Conservation (phyloP, 805 yeast species). For the Metahyphopichia silvanorum region DNA sequence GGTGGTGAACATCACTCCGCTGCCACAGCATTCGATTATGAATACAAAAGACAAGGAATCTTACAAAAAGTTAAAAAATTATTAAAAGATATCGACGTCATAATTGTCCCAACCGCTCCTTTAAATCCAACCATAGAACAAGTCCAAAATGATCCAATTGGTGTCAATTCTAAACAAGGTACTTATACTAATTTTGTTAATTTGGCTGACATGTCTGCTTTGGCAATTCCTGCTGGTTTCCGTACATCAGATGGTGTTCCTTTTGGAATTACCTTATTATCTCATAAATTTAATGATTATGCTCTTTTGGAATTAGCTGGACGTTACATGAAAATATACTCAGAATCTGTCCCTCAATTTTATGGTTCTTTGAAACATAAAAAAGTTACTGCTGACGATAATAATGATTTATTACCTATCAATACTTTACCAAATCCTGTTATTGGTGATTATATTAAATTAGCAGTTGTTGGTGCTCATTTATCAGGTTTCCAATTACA, state of each 20-base stretch:
- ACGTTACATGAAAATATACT: conserved; percentile 53
- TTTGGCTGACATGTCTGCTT: conserved; percentile 87
- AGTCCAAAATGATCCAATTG: conserved; percentile 72
- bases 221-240: conserved; percentile 91
- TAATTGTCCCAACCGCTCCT: conserved; percentile 93
- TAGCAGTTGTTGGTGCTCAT: conserved; percentile 98
- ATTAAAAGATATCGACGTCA: conserved; percentile 63
- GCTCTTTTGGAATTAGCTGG: conserved; percentile 84
- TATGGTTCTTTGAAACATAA: conserved; percentile 51
- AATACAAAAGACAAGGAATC: conserved; percentile 82
- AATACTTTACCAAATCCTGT: conserved; percentile 23
- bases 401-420: conserved; percentile 52
- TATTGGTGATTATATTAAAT: conserved; percentile 43
- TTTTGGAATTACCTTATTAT: conserved; percentile 83
- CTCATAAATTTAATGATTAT: conserved; percentile 79
- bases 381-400: conserved; percentile 25
- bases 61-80: conserved; percentile 58
- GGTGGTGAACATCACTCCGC: conserved; percentile 80
- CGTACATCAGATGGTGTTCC: conserved; percentile 80
- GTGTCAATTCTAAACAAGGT: conserved; percentile 87
- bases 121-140: conserved; percentile 79
- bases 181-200: conserved; percentile 98
- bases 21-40: conserved; percentile 78
- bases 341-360: conserved; percentile 45
- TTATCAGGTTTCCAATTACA: conserved; percentile 82